Percentiles rank a stretch among this genome's conserved stretches.
phyloP scores from a whole-genome alignment of 2,329 filamentous ascomycete genomes.

The Camillea tinctor region DNA sequence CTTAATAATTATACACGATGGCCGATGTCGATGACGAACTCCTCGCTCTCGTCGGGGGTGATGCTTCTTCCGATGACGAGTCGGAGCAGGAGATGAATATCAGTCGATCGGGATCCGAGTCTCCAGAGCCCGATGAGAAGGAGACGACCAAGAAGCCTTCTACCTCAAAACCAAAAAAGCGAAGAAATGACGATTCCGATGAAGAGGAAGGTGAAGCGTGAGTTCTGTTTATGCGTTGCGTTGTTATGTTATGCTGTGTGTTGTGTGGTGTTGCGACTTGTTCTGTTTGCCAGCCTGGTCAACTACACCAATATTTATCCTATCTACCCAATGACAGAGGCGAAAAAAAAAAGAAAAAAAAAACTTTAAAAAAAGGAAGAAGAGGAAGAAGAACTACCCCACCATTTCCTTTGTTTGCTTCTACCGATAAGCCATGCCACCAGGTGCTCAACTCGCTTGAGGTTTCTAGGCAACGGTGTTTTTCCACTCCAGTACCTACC shows the following conservation, averaged over 20 bases:
- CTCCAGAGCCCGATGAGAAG: slow-evolving; percentile 42
- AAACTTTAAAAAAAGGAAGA: too few relatives aligned
- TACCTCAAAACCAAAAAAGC: slow-evolving; percentile 49
- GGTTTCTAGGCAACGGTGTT: background rate
- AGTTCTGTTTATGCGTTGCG: slow-evolving; percentile 39
- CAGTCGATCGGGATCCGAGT: slow-evolving; percentile 55
- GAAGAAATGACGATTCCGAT: slow-evolving; percentile 60
- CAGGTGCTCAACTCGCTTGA: background rate
- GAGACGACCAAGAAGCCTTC: slow-evolving; percentile 28
- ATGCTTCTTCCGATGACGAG: slow-evolving; percentile 59
- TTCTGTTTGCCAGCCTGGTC: background rate
- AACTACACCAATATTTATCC: background rate
- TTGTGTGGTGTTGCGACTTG: background rate
- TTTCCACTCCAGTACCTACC: background rate
- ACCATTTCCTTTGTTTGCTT: background rate
- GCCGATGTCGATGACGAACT: slow-evolving; percentile 91
- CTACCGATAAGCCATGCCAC: background rate
- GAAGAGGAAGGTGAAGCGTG: slow-evolving; percentile 84
- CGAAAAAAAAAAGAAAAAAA: too few relatives aligned
- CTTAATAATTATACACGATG: slow-evolving; percentile 52
- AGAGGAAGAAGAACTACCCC: background rate
- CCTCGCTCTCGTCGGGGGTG: slow-evolving; percentile 85
- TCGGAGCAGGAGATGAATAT: slow-evolving; percentile 49
- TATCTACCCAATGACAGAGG: too few relatives aligned
- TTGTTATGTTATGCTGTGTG: background rate